phyloP scores from a whole-genome alignment of 2,329 filamentous ascomycete genomes.

The Trichophyton benhamiae region DNA sequence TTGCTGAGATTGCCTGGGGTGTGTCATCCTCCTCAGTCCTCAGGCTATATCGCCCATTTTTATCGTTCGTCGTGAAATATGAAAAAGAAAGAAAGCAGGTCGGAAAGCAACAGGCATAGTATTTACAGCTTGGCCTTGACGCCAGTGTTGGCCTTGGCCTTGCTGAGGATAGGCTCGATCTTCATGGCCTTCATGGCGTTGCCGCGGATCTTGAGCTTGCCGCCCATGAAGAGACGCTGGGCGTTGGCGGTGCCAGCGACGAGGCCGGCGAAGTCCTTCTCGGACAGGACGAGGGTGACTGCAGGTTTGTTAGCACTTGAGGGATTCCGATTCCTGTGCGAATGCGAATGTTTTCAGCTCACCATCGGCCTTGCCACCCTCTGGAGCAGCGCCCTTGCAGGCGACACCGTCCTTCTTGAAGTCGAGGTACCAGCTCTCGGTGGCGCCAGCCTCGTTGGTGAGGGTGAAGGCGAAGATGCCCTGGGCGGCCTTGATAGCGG shows the following conservation, averaged over 20 bases:
- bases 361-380: slow-evolving; percentile 73
- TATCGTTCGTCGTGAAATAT: neutral
- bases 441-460: slow-evolving; percentile 73
- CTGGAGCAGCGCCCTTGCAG: slow-evolving; percentile 56
- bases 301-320: neutral
- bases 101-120: too few relatives aligned
- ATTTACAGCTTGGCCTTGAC: slow-evolving; percentile 63
- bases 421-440: slow-evolving; percentile 86
- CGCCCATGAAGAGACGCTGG: slow-evolving; percentile 93
- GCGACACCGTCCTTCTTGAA: slow-evolving; percentile 82
- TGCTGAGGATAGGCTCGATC: slow-evolving; percentile 85
- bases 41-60: neutral
- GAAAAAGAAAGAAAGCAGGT: too few relatives aligned
- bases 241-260: slow-evolving; percentile 82
- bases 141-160: slow-evolving; percentile 51
- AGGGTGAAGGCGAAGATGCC: slow-evolving; percentile 84
- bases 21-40: neutral
- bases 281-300: slow-evolving; percentile 79
- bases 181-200: slow-evolving; percentile 97
- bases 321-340: neutral
- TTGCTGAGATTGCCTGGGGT: neutral
- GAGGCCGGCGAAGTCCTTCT: slow-evolving; percentile 75
- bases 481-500: slow-evolving; percentile 77
- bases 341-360: slow-evolving; percentile 10
- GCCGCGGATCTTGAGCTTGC: slow-evolving; percentile 95